Evolutionary conservation across 345 rosid species (phyloP), one percentile per base, ranked within the genome.

Genomic region (Euphorbia lathyris): DNA sequence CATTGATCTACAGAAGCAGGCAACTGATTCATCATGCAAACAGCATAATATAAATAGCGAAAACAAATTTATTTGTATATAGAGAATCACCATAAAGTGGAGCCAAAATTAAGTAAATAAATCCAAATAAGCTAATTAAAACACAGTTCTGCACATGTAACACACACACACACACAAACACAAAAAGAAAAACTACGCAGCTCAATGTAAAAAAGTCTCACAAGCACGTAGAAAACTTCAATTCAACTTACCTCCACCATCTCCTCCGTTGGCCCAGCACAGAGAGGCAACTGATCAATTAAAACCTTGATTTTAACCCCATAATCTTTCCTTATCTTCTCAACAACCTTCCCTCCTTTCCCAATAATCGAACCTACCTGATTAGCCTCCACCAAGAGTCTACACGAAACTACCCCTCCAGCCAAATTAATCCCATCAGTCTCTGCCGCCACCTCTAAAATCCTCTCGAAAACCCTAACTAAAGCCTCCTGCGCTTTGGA

Each of bases 331-430:
- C 88, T 85, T 34, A 93, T 90, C 76, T 83, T 85, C 81, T 83
- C 89, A 73, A 93, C 90, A 29, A 87, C 80, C 74, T 88, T 90
- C 70, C 97, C 97, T 62, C 96, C 97, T 65, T 93, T 93, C 14
- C 98, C 97, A 29, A 93, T 90, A 47, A 93, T 88, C 3, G 91
- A 85, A 27, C 98, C 93, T 0, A 75, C 93, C 66, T 90, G 95
- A 63, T 53, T 85, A 26, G 81, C 84, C 78, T 86, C 93, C 29
- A 90, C 89, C 85, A 93, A 69, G 77, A 90, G 61, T 73, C 97
- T 69, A 71, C 97, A 90, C 4, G 93, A 85, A 29, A 90, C 88
- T 72, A 85, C 71, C 47, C 82, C 83, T 67, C 68, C 56, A 38
- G 48, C 81, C 71, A 55, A 66, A 81, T 19, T 72, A 1, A 9